Percentiles rank a stretch among this genome's conserved stretches.
These are phyloP conservation scores for Dioscorea alata DNA, from an alignment of 106 monocot species.

Conservation along the genomic window DNA sequence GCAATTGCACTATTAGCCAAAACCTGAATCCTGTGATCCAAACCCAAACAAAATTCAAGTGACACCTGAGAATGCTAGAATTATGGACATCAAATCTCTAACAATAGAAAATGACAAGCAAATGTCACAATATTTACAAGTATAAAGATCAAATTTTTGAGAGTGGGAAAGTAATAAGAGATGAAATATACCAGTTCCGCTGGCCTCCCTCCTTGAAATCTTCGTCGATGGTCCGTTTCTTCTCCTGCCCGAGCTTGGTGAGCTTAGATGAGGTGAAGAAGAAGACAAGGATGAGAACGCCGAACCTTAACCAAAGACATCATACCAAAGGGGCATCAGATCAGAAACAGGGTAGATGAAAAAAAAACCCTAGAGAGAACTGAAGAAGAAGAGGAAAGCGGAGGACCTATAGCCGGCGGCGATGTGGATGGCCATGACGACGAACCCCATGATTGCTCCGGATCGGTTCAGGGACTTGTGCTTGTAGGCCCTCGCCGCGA, in stretches of 20 bases:
- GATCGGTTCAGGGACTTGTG: constrained; percentile 65
- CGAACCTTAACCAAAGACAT: constrained; percentile 41
- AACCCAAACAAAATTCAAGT: background rate
- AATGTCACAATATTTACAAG: background rate
- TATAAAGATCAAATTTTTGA: background rate
- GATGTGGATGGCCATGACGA: constrained; percentile 74
- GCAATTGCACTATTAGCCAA: constrained; percentile 72
- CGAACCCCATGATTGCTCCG: constrained; percentile 67
- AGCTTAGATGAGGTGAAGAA: constrained; percentile 83
- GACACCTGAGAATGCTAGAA: too few relatives aligned
- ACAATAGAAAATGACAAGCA: background rate
- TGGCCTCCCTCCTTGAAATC: constrained; percentile 87
- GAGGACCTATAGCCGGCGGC: constrained; percentile 62
- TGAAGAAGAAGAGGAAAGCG: background rate
- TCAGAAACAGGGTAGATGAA: background rate
- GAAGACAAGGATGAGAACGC: constrained; percentile 68
- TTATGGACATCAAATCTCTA: background rate
- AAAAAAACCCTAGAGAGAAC: too few relatives aligned
- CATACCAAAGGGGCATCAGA: background rate
- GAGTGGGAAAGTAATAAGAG: background rate
- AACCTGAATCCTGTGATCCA: constrained; percentile 53
- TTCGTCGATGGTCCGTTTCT: constrained; percentile 58
- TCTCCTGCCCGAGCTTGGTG: constrained; percentile 68
- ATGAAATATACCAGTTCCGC: constrained; percentile 72
- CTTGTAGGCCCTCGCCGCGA: constrained; percentile 34